A percentile compares a stretch with the other conserved stretches of the same genome.
These are phyloP conservation scores for Dichotomopilus funicola DNA, from an alignment of 2,329 filamentous ascomycete species.

Conservation along the genomic window DNA sequence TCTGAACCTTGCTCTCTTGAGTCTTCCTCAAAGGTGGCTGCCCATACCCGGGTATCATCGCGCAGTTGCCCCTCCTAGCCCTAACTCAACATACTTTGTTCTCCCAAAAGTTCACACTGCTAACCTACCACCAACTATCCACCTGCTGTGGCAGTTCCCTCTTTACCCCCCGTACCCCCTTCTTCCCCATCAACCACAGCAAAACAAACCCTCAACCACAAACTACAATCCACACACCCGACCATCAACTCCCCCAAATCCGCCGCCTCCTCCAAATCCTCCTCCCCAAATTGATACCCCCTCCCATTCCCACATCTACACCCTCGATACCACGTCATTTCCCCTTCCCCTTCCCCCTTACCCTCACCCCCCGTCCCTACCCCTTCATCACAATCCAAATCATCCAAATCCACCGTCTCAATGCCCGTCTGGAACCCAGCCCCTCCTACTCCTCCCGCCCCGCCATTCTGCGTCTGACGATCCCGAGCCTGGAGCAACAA, in stretches of 20 bases:
- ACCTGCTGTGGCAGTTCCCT: no score
- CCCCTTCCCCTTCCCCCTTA: neutral
- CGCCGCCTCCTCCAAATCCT: slow-evolving; percentile 52
- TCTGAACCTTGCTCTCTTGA: no score
- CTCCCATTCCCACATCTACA: slow-evolving; percentile 60
- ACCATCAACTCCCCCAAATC: slow-evolving; percentile 57
- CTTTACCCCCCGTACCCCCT: slow-evolving; percentile 9
- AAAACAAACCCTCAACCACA: slow-evolving; percentile 61
- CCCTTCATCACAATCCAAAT: slow-evolving; percentile 45
- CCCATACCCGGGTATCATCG: no score
- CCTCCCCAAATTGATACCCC: slow-evolving; percentile 53
- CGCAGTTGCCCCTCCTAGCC: neutral
- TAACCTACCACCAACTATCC: neutral
- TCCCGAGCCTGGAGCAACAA: slow-evolving; percentile 32
- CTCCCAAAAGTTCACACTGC: neutral
- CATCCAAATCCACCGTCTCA: slow-evolving; percentile 60
- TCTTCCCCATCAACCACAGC: slow-evolving; percentile 42
- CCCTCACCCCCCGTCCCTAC: slow-evolving; percentile 15
- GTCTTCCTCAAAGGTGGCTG: no score
- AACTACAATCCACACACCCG: slow-evolving; percentile 59
- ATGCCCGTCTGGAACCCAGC: slow-evolving; percentile 49
- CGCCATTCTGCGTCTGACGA: neutral
- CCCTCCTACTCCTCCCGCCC: neutral
- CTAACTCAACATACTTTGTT: neutral
- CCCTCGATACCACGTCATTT: slow-evolving; percentile 43